These are phyloP conservation scores for Fusarium sp. DNA, from an alignment of 2,329 filamentous ascomycete genomes.

Conservation along the genomic window DNA sequence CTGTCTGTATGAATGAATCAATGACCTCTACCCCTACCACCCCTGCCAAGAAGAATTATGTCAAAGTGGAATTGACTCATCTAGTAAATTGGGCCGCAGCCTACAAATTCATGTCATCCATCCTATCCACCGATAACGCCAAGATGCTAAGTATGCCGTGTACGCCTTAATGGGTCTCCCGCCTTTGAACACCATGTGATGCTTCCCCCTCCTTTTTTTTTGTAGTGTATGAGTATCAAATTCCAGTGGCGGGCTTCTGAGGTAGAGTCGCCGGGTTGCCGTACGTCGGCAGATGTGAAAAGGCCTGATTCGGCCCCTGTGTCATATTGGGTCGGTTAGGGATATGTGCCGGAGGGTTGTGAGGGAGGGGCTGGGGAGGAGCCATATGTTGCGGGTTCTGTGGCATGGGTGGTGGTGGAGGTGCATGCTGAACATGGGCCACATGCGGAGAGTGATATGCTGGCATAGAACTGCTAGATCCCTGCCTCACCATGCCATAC, in stretches of 20 bases:
- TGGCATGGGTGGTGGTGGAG: conserved; percentile 52
- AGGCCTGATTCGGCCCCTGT: conserved; percentile 57
- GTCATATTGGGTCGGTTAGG: conserved; percentile 58
- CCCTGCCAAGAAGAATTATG: conserved; percentile 32
- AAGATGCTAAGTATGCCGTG: conserved; percentile 51
- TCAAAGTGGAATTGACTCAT: conserved; percentile 45
- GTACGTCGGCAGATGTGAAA: conserved; percentile 65
- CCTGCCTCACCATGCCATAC: conserved; percentile 67
- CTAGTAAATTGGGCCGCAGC: conserved; percentile 44
- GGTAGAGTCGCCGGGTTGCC: conserved; percentile 70
- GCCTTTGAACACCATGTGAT: conserved; percentile 44
- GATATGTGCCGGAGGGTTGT: conserved; percentile 54
- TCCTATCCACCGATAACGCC: conserved; percentile 53
- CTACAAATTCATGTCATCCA: conserved; percentile 47
- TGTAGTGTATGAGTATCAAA: conserved; percentile 46
- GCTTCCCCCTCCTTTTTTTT: conserved; percentile 31
- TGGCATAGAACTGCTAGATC: conserved; percentile 64
- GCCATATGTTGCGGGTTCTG: conserved; percentile 52
- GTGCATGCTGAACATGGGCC: conserved; percentile 53
- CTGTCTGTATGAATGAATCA: neutral
- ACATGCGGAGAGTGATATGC: conserved; percentile 57
- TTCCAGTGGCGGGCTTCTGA: conserved; percentile 66
- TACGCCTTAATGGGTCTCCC: conserved; percentile 46
- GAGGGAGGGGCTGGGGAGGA: conserved; percentile 55
- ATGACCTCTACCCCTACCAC: neutral